Evolutionary conservation across 306 rosid species (phyloP).

Genomic region (Malus sylvestris): DNA sequence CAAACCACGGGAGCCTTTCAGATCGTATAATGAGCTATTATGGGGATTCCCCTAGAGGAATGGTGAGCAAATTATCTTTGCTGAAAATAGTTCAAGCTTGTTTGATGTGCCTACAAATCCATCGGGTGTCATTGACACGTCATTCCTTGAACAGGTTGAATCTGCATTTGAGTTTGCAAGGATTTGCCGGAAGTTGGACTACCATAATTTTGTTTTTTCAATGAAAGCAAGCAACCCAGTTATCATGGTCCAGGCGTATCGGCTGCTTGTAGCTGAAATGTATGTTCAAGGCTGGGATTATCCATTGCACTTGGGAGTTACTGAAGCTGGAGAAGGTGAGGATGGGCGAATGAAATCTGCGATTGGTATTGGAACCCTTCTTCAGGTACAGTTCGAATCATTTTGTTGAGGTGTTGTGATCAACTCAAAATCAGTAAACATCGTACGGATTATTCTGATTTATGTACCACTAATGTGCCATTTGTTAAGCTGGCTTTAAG

Average conservation of each 20-base stretch:
- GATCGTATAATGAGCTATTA: conserved; percentile 99
- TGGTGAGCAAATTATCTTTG: conserved; percentile 47
- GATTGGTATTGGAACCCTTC: conserved; percentile 98
- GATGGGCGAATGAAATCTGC: conserved; percentile 99
- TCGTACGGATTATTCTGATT: neutral
- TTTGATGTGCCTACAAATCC: neutral
- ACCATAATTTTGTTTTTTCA: conserved; percentile 82
- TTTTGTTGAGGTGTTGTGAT: neutral
- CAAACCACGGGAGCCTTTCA: conserved; percentile 98
- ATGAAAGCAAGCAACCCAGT: conserved; percentile 99
- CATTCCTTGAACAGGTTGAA: conserved; percentile 69
- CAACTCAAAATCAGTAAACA: conserved; percentile 3
- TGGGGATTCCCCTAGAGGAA: conserved; percentile 99
- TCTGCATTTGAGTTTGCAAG: conserved; percentile 99
- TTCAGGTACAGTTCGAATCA: conserved; percentile 54
- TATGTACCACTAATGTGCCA: conserved; percentile 1
- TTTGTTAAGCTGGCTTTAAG: neutral
- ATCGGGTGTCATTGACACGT: conserved; percentile 9
- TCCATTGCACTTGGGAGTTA: conserved; percentile 96
- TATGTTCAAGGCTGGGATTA: conserved; percentile 96
- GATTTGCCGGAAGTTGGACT: conserved; percentile 90
- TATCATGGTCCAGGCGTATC: conserved; percentile 96
- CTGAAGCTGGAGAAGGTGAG: conserved; percentile 99
- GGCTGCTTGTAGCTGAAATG: conserved; percentile 94
- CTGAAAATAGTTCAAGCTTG: neutral